Evolutionary conservation across 2,329 filamentous ascomycete genomes (phyloP).

Genomic region (Pseudofabraea citricarpa): DNA sequence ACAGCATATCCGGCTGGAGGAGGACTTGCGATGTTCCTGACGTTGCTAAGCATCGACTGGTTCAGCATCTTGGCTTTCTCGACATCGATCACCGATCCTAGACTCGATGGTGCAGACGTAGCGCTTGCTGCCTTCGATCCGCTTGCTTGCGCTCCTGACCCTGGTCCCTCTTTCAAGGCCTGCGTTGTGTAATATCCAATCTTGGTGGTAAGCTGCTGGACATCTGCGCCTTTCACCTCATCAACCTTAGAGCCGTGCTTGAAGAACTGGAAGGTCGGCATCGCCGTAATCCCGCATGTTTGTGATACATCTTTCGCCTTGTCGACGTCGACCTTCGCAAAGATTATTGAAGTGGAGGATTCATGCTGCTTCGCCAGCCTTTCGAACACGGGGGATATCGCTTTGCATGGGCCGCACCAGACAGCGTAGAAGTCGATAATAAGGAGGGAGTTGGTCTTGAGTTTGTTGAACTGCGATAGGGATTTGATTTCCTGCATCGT

Average conservation of each 20-base stretch:
- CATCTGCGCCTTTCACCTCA: slow-evolving; percentile 77
- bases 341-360: slow-evolving; percentile 73
- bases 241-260: slow-evolving; percentile 67
- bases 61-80: slow-evolving; percentile 14
- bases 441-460: slow-evolving; percentile 19
- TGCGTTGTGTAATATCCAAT: slow-evolving; percentile 22
- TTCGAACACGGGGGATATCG: slow-evolving; percentile 83
- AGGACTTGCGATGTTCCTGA: slow-evolving; percentile 21
- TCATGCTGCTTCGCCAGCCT: slow-evolving; percentile 72
- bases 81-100: slow-evolving; percentile 21
- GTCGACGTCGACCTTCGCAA: slow-evolving; percentile 88
- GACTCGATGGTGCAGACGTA: slow-evolving; percentile 7
- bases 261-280: slow-evolving; percentile 93
- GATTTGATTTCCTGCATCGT: slow-evolving; percentile 24
- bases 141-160: slow-evolving; percentile 3
- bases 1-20: slow-evolving; percentile 23
- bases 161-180: slow-evolving; percentile 11
- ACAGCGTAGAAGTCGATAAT: slow-evolving; percentile 66
- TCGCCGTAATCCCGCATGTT: slow-evolving; percentile 73
- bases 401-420: slow-evolving; percentile 91
- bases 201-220: slow-evolving; percentile 57
- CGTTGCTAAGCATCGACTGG: slow-evolving; percentile 18
- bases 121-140: slow-evolving; percentile 1
- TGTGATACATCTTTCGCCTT: slow-evolving; percentile 70
- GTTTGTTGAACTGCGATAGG: slow-evolving; percentile 24